Evolutionary conservation across 108 stramenopile genomes (phyloP).

Genomic region (Ochromonas danica): DNA sequence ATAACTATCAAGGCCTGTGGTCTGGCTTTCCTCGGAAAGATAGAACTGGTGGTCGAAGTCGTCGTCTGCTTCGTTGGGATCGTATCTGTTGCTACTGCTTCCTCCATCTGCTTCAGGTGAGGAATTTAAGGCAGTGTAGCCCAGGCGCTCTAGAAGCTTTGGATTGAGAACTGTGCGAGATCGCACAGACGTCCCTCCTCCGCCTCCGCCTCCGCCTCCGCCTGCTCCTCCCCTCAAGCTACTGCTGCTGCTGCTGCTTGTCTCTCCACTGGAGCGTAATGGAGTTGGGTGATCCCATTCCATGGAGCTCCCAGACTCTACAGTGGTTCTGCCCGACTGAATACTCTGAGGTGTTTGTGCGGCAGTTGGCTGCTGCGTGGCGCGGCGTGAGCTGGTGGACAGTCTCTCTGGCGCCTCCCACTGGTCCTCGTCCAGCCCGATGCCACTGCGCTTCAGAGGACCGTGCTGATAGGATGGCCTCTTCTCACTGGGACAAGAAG

Average conservation of each 20-base stretch:
- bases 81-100: not conserved
- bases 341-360: not conserved
- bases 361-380: not conserved
- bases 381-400: slow-evolving; percentile 43
- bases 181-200: not conserved
- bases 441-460: not conserved
- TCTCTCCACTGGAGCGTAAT: not conserved
- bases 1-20: not conserved
- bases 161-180: not conserved
- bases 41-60: slow-evolving; percentile 88
- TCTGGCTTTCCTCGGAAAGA: slow-evolving; percentile 72
- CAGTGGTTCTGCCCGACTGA: not conserved
- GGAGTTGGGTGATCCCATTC: slow-evolving; percentile 28
- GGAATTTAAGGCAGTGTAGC: not conserved
- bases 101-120: not conserved
- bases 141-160: not conserved
- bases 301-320: not conserved
- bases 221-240: not conserved
- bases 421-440: slow-evolving; percentile 49
- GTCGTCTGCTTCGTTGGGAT: slow-evolving; percentile 53
- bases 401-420: slow-evolving; percentile 57
- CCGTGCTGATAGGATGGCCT: not conserved
- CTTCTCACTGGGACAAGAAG: not conserved
- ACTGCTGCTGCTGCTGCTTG: not conserved
- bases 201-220: not conserved